These are phyloP conservation scores for Botryotinia narcissicola DNA, from an alignment of 2,329 filamentous ascomycete species.

Conservation along the genomic window DNA sequence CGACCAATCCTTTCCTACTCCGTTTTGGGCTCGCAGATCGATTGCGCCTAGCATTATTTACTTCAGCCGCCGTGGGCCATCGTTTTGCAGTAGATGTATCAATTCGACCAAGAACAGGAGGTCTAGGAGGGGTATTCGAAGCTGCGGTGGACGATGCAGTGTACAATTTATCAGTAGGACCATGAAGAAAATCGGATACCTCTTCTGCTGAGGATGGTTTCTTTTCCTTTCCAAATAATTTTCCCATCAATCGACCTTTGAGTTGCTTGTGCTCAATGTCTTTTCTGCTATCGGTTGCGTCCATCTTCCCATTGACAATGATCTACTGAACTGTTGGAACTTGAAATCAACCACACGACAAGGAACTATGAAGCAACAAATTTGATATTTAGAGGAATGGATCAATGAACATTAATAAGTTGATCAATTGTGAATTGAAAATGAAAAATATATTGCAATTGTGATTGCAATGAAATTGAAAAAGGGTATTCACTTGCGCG, in stretches of 20 bases:
- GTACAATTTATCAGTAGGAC: slow-evolving; percentile 53
- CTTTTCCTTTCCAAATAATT: slow-evolving; percentile 41
- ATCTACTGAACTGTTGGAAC: neutral
- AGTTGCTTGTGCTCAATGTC: slow-evolving; percentile 26
- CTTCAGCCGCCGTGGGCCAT: slow-evolving; percentile 49
- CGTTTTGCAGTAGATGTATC: slow-evolving; percentile 50
- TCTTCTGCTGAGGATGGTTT: slow-evolving; percentile 43
- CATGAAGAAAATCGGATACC: slow-evolving; percentile 59
- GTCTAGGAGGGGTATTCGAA: slow-evolving; percentile 39
- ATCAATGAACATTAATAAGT: neutral
- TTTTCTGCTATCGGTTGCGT: slow-evolving; percentile 28
- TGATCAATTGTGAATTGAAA: neutral
- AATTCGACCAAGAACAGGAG: slow-evolving; percentile 37
- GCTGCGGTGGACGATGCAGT: slow-evolving; percentile 43
- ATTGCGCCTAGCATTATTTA: slow-evolving; percentile 33
- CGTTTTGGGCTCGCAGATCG: slow-evolving; percentile 41
- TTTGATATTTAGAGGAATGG: neutral
- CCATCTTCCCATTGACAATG: slow-evolving; percentile 17
- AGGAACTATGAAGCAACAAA: neutral
- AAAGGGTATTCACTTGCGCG: slow-evolving; percentile 1
- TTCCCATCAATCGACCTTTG: slow-evolving; percentile 55
- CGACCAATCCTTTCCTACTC: slow-evolving; percentile 65
- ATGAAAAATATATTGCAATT: neutral
- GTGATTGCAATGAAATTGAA: neutral
- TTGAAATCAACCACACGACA: slow-evolving; percentile 4